phyloP scores from a whole-genome alignment of 78 protist genomes.

The Planoprotostelium fungivorum region DNA sequence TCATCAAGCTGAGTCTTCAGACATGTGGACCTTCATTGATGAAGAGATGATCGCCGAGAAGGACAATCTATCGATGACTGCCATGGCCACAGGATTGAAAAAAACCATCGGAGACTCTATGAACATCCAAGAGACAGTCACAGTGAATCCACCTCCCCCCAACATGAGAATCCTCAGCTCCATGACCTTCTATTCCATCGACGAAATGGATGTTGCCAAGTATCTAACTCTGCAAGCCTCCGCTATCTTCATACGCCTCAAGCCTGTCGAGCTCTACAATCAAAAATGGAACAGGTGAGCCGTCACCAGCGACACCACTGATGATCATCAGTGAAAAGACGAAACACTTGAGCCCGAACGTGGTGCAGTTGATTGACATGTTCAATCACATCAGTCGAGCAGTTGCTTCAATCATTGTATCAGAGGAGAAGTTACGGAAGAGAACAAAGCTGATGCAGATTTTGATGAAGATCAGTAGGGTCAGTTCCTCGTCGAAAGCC shows the following conservation, averaged over 20 bases:
- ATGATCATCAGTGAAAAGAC: not conserved
- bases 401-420: not conserved
- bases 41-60: not conserved
- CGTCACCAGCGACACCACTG: too few species aligned
- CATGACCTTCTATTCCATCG: not conserved
- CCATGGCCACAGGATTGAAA: not conserved
- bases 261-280: not conserved
- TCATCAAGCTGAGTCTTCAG: not conserved
- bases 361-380: not conserved
- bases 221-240: not conserved
- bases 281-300: not conserved
- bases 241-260: not conserved
- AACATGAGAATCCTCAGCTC: not conserved
- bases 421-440: not conserved
- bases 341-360: not conserved
- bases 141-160: not conserved
- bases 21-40: not conserved
- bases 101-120: not conserved
- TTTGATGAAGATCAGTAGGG: not conserved
- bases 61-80: not conserved
- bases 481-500: not conserved
- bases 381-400: not conserved
- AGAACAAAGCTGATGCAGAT: not conserved
- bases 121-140: not conserved
- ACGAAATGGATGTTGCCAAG: not conserved